Conservation (phyloP, 2,329 filamentous ascomycete species). For the Lachnellula suecica region DNA sequence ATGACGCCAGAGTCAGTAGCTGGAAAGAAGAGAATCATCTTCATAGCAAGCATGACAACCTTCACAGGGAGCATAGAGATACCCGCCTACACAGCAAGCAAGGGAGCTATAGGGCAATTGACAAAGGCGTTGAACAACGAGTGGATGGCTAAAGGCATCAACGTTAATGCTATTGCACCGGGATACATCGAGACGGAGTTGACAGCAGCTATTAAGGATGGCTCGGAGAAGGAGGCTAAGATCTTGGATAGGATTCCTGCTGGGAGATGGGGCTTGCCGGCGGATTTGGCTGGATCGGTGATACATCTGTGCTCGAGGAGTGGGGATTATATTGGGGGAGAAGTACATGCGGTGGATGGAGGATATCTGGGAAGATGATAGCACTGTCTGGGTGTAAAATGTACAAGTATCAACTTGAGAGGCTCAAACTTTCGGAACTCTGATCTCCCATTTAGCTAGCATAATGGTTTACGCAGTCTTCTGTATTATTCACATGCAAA, state of each 20-base stretch:
- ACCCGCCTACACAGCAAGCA: constrained; percentile 15
- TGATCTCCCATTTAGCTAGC: no score
- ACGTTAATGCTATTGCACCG: constrained; percentile 81
- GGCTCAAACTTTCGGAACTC: no score
- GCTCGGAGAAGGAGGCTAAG: constrained; percentile 63
- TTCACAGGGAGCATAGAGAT: constrained; percentile 10
- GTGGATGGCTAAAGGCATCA: constrained; percentile 73
- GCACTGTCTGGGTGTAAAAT: background rate
- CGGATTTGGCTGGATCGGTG: constrained; percentile 81
- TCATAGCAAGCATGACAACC: constrained; percentile 15
- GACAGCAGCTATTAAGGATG: constrained; percentile 76
- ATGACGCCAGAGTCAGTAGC: background rate
- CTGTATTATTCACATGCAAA: no score
- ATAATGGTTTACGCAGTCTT: no score
- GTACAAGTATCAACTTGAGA: no score
- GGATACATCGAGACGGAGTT: constrained; percentile 88
- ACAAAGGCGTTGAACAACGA: constrained; percentile 85
- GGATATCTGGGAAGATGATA: constrained; percentile 2
- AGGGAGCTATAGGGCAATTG: constrained; percentile 40
- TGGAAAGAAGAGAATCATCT: constrained; percentile 16
- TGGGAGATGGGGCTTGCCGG: constrained; percentile 74
- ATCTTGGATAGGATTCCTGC: constrained; percentile 79
- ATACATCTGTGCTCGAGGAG: constrained; percentile 57
- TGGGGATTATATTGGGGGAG: constrained; percentile 35
- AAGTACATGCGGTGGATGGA: constrained; percentile 15